Conservation (phyloP, 2,329 filamentous ascomycete genomes). For the Trichoderma hamatum region DNA sequence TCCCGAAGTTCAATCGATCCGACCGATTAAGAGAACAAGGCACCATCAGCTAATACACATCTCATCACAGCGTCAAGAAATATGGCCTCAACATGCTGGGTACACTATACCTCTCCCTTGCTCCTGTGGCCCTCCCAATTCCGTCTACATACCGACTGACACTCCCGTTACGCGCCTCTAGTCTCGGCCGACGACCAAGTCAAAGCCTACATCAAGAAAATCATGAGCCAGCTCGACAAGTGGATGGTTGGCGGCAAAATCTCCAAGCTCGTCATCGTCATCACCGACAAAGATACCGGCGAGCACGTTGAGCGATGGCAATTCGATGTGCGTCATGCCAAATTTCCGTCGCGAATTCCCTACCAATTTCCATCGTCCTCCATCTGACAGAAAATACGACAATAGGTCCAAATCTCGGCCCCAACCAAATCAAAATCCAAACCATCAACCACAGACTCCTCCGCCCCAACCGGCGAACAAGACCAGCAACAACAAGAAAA, state of each 20-base stretch:
- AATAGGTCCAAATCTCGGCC: slow-evolving; percentile 35
- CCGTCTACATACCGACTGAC: neutral
- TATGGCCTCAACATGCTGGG: slow-evolving; percentile 98
- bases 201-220: slow-evolving; percentile 98
- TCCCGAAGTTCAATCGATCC: no score
- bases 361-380: neutral
- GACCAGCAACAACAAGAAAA: slow-evolving; percentile 62
- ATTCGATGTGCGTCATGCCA: slow-evolving; percentile 70
- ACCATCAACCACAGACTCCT: slow-evolving; percentile 29
- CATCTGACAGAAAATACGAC: neutral
- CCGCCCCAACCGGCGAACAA: slow-evolving; percentile 34
- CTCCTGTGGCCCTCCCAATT: neutral
- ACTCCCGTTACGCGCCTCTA: slow-evolving; percentile 36
- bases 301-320: slow-evolving; percentile 98
- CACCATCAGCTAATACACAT: neutral
- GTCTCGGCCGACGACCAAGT: slow-evolving; percentile 97
- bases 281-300: slow-evolving; percentile 95
- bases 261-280: slow-evolving; percentile 93
- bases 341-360: no score
- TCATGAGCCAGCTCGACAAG: slow-evolving; percentile 95
- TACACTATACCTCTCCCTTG: slow-evolving; percentile 37
- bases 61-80: slow-evolving; percentile 75
- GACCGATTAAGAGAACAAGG: neutral
- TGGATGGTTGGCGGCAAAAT: slow-evolving; percentile 99
- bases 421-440: slow-evolving; percentile 45